phyloP scores from a whole-genome alignment of 2,329 filamentous ascomycete genomes.

The Chaetomiaceae sp. region DNA sequence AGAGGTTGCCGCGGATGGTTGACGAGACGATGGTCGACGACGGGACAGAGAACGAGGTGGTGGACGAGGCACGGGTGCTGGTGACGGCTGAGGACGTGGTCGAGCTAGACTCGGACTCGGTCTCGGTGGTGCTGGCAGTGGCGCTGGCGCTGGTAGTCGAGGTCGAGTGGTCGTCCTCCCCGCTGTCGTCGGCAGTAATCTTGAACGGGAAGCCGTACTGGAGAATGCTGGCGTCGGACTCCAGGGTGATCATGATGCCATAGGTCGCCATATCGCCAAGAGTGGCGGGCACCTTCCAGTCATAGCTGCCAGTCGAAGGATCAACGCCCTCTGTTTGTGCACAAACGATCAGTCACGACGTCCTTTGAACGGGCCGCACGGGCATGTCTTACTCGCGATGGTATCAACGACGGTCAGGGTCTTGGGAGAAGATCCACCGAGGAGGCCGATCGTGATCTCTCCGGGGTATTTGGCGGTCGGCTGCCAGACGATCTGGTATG shows the following conservation, averaged over 20 bases:
- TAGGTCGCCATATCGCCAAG: conserved; percentile 48
- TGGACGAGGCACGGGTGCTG: conserved; percentile 4
- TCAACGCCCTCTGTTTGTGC: conserved; percentile 41
- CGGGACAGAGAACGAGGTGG: no score
- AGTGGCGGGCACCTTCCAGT: conserved; percentile 46
- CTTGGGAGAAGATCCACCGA: conserved; percentile 46
- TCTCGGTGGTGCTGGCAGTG: conserved; percentile 17
- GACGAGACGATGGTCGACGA: conserved; percentile 10
- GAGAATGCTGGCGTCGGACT: conserved; percentile 46
- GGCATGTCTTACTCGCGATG: conserved; percentile 48
- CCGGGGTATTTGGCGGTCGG: conserved; percentile 38
- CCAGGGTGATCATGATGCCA: conserved; percentile 52
- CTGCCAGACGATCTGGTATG: conserved; percentile 50
- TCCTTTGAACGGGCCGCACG: neutral
- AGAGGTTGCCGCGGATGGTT: conserved; percentile 16
- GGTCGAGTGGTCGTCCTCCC: conserved; percentile 15
- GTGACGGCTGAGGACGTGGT: conserved; percentile 1
- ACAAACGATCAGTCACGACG: conserved; percentile 18
- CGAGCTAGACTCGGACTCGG: conserved; percentile 2
- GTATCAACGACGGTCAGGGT: conserved; percentile 39
- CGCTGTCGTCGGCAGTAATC: conserved; percentile 37
- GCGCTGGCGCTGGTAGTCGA: conserved; percentile 29
- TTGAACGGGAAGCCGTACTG: conserved; percentile 62
- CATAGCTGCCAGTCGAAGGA: conserved; percentile 42
- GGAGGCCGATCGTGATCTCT: conserved; percentile 49